phyloP scores from a whole-genome alignment of 306 rosid species.

The Pyrus communis region DNA sequence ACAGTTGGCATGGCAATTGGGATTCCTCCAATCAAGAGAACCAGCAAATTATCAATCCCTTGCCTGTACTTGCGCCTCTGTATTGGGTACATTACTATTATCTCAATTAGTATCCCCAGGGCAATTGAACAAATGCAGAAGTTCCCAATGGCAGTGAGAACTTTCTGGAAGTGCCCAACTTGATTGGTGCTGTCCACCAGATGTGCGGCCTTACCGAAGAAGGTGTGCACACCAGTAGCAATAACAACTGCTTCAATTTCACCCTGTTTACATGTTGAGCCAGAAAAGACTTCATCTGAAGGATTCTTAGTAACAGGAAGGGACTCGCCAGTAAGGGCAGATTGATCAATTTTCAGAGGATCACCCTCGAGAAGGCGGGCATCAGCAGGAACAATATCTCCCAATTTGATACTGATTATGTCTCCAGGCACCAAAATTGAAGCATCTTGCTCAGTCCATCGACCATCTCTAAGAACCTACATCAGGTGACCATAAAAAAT shows the following conservation, averaged over 20 bases:
- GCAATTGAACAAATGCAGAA: constrained; percentile 97
- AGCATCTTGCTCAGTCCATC: constrained; percentile 95
- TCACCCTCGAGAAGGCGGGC: constrained; percentile 99
- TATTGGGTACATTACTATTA: constrained; percentile 91
- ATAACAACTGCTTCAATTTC: constrained; percentile 97
- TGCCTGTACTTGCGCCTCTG: constrained; percentile 83
- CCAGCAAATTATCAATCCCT: constrained; percentile 92
- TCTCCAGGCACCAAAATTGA: constrained; percentile 95
- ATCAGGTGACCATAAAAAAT: constrained; percentile 14
- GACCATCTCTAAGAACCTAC: constrained; percentile 89
- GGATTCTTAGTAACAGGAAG: constrained; percentile 91
- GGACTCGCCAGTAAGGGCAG: constrained; percentile 96
- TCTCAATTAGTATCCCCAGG: constrained; percentile 62
- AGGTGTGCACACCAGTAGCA: constrained; percentile 99
- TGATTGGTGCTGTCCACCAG: constrained; percentile 96
- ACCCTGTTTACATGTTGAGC: constrained; percentile 96
- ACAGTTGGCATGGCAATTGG: constrained; percentile 99
- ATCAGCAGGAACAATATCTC: constrained; percentile 97
- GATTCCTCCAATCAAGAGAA: constrained; percentile 96
- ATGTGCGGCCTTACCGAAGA: constrained; percentile 97
- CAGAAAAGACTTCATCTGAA: constrained; percentile 92
- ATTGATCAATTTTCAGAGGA: constrained; percentile 90
- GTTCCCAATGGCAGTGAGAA: constrained; percentile 94
- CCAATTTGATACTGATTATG: constrained; percentile 88
- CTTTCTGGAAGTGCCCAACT: constrained; percentile 99